Base-by-base conservation (phyloP, 1,284 basidiomycete genomes). In the Ceratobasidium sp. region DNA sequence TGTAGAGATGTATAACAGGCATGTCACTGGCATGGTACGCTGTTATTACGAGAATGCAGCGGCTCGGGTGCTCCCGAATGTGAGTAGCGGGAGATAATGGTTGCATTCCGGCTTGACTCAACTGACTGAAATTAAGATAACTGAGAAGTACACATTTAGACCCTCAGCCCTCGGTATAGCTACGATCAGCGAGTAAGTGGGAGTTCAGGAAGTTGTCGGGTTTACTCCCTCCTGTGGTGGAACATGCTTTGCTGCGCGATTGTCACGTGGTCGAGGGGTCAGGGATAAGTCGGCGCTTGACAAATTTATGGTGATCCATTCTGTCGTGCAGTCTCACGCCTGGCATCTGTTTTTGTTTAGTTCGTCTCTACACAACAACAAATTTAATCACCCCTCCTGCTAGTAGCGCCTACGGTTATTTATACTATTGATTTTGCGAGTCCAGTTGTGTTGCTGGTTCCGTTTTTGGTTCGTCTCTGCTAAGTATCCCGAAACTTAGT, bases 241-340 rank as follows among this genome's bases (percentile, higher is more conserved):
- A 51, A 19, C 16, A 53, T 19, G 9, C 41, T 11, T 56, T 8
- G 29, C 22, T 24, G 31, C 53, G 5, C 22, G 29, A 31, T 31
- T 29, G 16, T 22, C 53, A 56, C 53, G 53, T 56, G 53, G 4
- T 31, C 16, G 53, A 56, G 53, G 8, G 29, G 16, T 27, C 54
- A 58, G 16, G 22, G n/a, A 31, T 16, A 11, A 2, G 9, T 22
- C 68, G 56, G 68, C 68, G 68, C 68, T 71, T 71, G 22, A 59
- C 68, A 71, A 71, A 71, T 71, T 71, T 71, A 16, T 41, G 63
- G 9, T 9, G 43, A 62, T 46, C 61, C 11, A 22, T 37, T 41
- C 58, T 51, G n/a, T 27, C 53, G 29, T 56, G 7, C 27, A 19
- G 16, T 31, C 27, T 31, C 53, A 56, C 27, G 27, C 31, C 53